Conservation (phyloP, 129 eudicot species). For the sunflower (Helianthus annuus) region DNA sequence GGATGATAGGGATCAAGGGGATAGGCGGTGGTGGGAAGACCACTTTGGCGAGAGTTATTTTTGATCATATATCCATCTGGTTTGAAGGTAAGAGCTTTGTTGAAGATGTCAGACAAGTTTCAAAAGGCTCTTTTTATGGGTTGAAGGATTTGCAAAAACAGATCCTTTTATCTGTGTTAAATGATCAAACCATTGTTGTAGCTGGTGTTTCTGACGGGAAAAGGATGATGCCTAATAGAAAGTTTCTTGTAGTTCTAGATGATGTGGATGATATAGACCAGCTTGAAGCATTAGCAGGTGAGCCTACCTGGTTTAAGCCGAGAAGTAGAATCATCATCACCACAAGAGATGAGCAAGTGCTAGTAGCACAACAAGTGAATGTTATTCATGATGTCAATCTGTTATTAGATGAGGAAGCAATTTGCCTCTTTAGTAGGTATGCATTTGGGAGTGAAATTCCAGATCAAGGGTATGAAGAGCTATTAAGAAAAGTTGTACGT, state of each 20-base stretch:
- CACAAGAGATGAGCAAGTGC: constrained; percentile 3
- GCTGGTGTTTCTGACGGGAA: background rate
- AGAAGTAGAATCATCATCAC: constrained; percentile 23
- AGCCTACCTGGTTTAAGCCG: constrained; percentile 4
- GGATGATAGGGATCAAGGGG: constrained; percentile 19
- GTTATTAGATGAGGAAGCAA: background rate
- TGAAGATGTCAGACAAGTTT: background rate
- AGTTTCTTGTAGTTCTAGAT: constrained; percentile 21
- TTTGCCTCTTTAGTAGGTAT: constrained; percentile 9
- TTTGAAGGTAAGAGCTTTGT: too few species aligned
- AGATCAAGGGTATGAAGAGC: background rate
- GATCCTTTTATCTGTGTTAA: background rate
- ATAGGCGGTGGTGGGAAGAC: constrained; percentile 12
- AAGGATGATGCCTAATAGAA: background rate
- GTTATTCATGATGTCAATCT: background rate
- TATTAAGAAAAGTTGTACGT: constrained; percentile 15
- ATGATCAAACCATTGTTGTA: background rate
- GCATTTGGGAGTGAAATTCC: constrained; percentile 19
- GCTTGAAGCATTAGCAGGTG: constrained; percentile 18
- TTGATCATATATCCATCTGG: too few species aligned
- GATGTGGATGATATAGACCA: constrained; percentile 13
- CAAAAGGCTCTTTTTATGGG: too few species aligned
- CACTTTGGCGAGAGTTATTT: background rate
- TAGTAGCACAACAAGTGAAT: constrained; percentile 4
- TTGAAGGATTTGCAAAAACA: background rate